These are phyloP conservation scores for Aspergillus amoenus DNA, from an alignment of 2,329 filamentous ascomycete genomes.

Conservation along the genomic window DNA sequence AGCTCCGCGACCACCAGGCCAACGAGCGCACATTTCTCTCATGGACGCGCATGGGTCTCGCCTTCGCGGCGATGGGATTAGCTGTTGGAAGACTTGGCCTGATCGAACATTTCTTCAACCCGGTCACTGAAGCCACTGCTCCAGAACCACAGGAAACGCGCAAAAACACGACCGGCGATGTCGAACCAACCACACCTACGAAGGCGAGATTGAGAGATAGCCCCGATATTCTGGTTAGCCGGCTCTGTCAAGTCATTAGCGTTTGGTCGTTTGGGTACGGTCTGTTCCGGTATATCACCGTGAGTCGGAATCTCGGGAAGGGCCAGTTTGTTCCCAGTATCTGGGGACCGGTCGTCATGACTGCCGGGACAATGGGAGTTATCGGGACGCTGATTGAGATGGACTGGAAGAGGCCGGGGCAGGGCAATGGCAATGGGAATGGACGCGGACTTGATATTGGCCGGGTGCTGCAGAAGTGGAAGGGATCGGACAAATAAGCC, in stretches of 20 bases:
- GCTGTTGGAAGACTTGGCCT: constrained; percentile 29
- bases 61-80: constrained; percentile 31
- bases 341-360: constrained; percentile 32
- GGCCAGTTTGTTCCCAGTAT: constrained; percentile 30
- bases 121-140: too few species aligned
- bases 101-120: constrained; percentile 26
- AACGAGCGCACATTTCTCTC: constrained; percentile 36
- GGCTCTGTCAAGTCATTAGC: constrained; percentile 25
- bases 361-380: constrained; percentile 15
- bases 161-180: too few species aligned
- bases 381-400: constrained; percentile 15
- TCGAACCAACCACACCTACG: background rate
- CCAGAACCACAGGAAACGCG: too few species aligned
- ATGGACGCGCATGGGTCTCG: constrained; percentile 34
- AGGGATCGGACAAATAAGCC: too few species aligned
- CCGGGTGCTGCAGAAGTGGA: too few species aligned
- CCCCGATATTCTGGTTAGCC: constrained; percentile 1
- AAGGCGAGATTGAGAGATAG: background rate
- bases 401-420: background rate
- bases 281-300: constrained; percentile 27
- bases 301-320: constrained; percentile 23
- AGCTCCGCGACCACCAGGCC: constrained; percentile 34
- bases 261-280: constrained; percentile 31
- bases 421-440: too few species aligned
- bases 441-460: too few species aligned